Percentiles rank a stretch among this genome's conserved stretches.
Conservation (phyloP, 1,139 yeast genomes). For the Tardiomyces blankii region DNA sequence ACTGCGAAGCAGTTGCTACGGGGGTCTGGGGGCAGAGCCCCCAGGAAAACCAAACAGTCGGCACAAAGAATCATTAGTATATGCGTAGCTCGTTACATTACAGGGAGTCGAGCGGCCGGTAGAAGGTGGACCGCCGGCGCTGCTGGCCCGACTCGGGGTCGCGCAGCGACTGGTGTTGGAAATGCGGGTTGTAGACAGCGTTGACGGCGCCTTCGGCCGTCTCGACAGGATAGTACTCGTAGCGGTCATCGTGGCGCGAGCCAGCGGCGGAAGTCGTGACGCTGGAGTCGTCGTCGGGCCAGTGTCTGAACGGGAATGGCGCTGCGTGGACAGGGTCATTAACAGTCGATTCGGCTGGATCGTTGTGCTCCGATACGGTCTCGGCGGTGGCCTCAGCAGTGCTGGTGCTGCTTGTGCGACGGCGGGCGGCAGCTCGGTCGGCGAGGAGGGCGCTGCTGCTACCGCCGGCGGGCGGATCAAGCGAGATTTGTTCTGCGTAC, state of each 20-base stretch:
- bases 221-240: background rate
- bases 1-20: no score
- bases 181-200: background rate
- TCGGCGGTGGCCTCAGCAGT: background rate
- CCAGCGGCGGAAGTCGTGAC: background rate
- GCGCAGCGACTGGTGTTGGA: background rate
- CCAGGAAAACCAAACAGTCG: no score
- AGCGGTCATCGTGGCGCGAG: background rate
- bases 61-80: background rate
- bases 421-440: background rate
- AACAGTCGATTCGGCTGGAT: no score
- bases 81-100: background rate
- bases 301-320: background rate
- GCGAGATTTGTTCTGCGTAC: background rate
- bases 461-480: background rate
- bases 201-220: background rate
- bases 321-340: no score
- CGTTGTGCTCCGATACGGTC: background rate
- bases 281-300: background rate
- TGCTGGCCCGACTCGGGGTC: background rate
- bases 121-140: background rate
- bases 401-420: background rate
- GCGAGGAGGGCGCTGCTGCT: background rate
- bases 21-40: no score
- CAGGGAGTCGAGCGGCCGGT: background rate